phyloP scores from a whole-genome alignment of 352 stramenopile species.

The Globisporangium radiosum region DNA sequence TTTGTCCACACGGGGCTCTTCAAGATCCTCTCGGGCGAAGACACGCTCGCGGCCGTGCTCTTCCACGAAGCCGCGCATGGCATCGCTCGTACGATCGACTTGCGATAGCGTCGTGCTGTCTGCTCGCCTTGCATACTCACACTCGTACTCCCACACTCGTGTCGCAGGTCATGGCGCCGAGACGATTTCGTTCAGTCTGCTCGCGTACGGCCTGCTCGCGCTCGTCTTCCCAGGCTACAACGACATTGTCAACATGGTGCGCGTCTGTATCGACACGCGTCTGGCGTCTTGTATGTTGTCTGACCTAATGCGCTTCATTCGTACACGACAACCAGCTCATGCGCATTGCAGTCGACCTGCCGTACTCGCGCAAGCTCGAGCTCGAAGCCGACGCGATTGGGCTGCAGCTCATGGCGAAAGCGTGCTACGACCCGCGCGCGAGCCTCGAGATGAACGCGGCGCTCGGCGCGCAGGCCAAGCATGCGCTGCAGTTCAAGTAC shows the following conservation, averaged over 20 bases:
- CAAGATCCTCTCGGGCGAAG: constrained; percentile 53
- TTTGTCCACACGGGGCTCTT: constrained; percentile 74
- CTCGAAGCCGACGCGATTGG: constrained; percentile 51
- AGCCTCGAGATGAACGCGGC: constrained; percentile 50
- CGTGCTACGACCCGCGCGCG: constrained; percentile 48
- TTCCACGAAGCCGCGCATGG: constrained; percentile 71
- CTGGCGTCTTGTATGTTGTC: no score
- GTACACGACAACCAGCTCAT: constrained; percentile 22
- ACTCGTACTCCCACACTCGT: neutral
- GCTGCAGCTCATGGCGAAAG: constrained; percentile 46
- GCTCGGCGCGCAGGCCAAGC: constrained; percentile 22
- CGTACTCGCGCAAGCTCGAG: constrained; percentile 48
- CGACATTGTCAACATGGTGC: no score
- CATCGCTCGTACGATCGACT: constrained; percentile 36
- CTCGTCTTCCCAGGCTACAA: constrained; percentile 42
- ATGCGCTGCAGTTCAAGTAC: constrained; percentile 44
- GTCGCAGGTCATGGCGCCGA: constrained; percentile 54
- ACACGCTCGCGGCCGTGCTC: constrained; percentile 57
- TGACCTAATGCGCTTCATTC: no score
- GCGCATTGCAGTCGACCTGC: constrained; percentile 44
- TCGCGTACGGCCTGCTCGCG: constrained; percentile 46
- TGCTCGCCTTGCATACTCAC: no score
- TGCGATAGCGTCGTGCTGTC: no score
- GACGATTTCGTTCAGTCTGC: constrained; percentile 59
- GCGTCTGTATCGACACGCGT: no score